phyloP scores from a whole-genome alignment of 202 grass and related monocot genomes.

The Brachypodium distachyon region DNA sequence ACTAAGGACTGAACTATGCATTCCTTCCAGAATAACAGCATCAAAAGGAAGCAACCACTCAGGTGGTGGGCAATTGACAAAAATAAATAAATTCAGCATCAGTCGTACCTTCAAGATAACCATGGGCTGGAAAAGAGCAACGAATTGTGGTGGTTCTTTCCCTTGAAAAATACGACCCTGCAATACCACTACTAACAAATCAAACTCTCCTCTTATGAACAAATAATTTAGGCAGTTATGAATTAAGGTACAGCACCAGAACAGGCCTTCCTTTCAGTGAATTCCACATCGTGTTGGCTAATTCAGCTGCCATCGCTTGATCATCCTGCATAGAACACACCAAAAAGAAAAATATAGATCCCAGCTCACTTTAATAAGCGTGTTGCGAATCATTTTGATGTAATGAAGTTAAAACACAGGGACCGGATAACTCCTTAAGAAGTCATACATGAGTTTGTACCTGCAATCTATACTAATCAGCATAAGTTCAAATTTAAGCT shows the following conservation, averaged over 20 bases:
- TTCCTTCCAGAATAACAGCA: neutral
- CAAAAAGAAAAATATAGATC: neutral
- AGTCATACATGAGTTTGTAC: neutral
- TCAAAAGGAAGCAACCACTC: neutral
- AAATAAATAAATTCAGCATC: neutral
- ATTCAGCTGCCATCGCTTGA: slow-evolving; percentile 47
- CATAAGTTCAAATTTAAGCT: neutral
- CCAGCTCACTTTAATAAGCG: neutral
- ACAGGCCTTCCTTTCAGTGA: slow-evolving; percentile 91
- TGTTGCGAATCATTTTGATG: neutral
- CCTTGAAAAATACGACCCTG: slow-evolving; percentile 88
- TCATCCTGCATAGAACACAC: slow-evolving; percentile 55
- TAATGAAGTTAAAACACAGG: neutral
- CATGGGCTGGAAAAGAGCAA: slow-evolving; percentile 96
- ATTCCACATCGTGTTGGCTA: slow-evolving; percentile 75
- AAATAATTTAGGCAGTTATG: slow-evolving; percentile 9
- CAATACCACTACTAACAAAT: slow-evolving; percentile 21
- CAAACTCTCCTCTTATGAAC: slow-evolving; percentile 13
- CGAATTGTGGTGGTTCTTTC: slow-evolving; percentile 88
- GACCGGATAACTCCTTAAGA: neutral
- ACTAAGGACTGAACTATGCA: neutral
- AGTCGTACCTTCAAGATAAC: slow-evolving; percentile 75
- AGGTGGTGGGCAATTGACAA: neutral
- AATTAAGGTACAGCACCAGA: slow-evolving; percentile 48
- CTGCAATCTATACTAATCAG: neutral